Percentiles rank a stretch among this genome's conserved stretches.
These are phyloP conservation scores for Exophiala xenobiotica DNA, from an alignment of 2,329 filamentous ascomycete species.

Conservation along the genomic window DNA sequence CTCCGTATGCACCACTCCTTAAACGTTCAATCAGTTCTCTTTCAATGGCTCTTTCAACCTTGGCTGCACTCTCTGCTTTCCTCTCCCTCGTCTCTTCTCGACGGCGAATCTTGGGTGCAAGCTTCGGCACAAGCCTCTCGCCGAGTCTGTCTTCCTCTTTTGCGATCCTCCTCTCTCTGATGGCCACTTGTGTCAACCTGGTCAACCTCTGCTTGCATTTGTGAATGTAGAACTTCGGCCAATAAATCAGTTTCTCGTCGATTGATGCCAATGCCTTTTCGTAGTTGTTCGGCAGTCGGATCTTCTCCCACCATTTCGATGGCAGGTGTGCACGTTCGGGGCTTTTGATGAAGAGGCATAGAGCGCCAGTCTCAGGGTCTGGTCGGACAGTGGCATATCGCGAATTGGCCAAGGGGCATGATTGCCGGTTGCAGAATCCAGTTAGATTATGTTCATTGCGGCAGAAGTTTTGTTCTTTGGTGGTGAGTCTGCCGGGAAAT, in stretches of 20 bases:
- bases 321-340: slow-evolving; percentile 86
- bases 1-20: slow-evolving; percentile 89
- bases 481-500: slow-evolving; percentile 55
- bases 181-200: slow-evolving; percentile 84
- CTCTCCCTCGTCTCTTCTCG: slow-evolving; percentile 73
- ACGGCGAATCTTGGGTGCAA: slow-evolving; percentile 84
- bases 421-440: slow-evolving; percentile 80
- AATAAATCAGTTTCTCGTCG: slow-evolving; percentile 84
- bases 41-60: slow-evolving; percentile 95
- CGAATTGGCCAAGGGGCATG: slow-evolving; percentile 86
- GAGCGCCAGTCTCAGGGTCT: slow-evolving; percentile 72
- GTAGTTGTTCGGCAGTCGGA: slow-evolving; percentile 88
- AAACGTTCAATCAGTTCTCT: slow-evolving; percentile 88
- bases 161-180: slow-evolving; percentile 71
- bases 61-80: slow-evolving; percentile 78
- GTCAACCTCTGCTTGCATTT: slow-evolving; percentile 97
- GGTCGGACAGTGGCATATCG: slow-evolving; percentile 89
- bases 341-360: slow-evolving; percentile 97
- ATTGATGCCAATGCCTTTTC: slow-evolving; percentile 83
- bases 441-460: slow-evolving; percentile 90
- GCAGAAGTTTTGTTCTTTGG: slow-evolving; percentile 89
- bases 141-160: slow-evolving; percentile 87
- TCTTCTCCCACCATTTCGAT: slow-evolving; percentile 89
- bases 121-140: slow-evolving; percentile 80
- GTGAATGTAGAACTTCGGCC: slow-evolving; percentile 88